Evolutionary conservation across 1,284 basidiomycete genomes (phyloP), one percentile per base, ranked within the genome.

Genomic region (Cryptococcus floricola): DNA sequence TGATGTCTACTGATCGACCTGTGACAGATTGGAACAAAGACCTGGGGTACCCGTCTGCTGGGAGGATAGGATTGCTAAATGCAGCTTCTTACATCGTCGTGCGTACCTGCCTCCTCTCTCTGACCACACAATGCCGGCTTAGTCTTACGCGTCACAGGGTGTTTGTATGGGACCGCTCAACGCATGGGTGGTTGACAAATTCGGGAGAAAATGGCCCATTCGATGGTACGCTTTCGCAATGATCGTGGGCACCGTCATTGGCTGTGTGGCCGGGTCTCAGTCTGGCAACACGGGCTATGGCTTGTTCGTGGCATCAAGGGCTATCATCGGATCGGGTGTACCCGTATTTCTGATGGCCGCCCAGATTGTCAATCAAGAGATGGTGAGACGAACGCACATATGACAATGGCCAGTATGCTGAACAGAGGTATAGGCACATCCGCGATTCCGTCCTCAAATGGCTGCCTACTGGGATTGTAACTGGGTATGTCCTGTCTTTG

Each of bases 341-440:
- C 42, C 61, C 6, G 42, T 56, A 12, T 56, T 60, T 19, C 41
- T 63, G 16, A 58, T 58, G 54, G 53, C 56, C 3, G 59, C 61
- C 4, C 52, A 53, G 41, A 53, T 63, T 23, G 52, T 56, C 25
- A 57, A 60, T 16, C 61, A 63, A 38, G 61, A 63, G 48, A 60
- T 60, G 14, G 56, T 57, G 42, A 50, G 56, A 10, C 49, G 18
- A 9, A 12, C 19, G 9, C 5, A 18, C 12, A 18, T 9, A 12
- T 4, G 12, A 23, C 14, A 16, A 19, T 10, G 34, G 6, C 10
- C 34, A 25, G 23, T 1, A 14, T 25, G n/a, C 8, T 31, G 14
- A 13, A 9, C 7, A 27, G 19, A 8, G 13, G 13, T 25, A 2
- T 27, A 57, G 56, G 49, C 61, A 9, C 61, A 63, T 39, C 61